Conservation (phyloP, 495 filamentous ascomycete species). For the Aspergillus incahuasiensis region DNA sequence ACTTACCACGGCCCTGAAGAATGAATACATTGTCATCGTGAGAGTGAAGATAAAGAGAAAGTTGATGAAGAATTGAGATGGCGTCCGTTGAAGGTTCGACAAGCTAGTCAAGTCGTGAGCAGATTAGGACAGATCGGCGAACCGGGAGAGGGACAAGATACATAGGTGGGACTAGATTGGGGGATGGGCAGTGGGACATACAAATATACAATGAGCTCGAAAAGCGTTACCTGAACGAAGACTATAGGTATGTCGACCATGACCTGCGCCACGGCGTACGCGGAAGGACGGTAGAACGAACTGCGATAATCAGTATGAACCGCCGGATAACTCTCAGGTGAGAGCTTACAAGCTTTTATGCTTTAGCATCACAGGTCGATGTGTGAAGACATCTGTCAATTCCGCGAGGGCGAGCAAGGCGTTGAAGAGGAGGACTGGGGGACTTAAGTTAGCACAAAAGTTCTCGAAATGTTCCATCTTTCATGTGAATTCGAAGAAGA, state of each 20-base stretch:
- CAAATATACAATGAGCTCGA: slow-evolving; percentile 76
- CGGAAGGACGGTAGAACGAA: slow-evolving; percentile 78
- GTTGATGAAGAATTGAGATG: slow-evolving; percentile 82
- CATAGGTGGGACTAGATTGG: too few species aligned
- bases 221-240: slow-evolving; percentile 63
- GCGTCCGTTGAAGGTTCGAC: slow-evolving; percentile 57
- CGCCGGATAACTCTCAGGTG: not conserved
- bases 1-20: slow-evolving; percentile 61
- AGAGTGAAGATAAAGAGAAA: slow-evolving; percentile 55
- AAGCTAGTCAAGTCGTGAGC: slow-evolving; percentile 39
- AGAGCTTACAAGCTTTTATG: slow-evolving; percentile 64
- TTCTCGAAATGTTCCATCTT: too few species aligned
- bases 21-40: slow-evolving; percentile 73
- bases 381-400: slow-evolving; percentile 63
- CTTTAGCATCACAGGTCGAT: slow-evolving; percentile 71
- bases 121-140: not conserved
- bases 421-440: slow-evolving; percentile 77
- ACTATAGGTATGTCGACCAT: slow-evolving; percentile 72
- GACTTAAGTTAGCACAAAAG: too few species aligned
- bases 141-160: too few species aligned
- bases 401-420: slow-evolving; percentile 74
- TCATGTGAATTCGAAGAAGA: too few species aligned
- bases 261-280: slow-evolving; percentile 72
- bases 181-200: too few species aligned
- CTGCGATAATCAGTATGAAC: slow-evolving; percentile 18